A percentile compares a stretch with the other conserved stretches of the same genome.
phyloP scores from a whole-genome alignment of 345 rosid species.

The Citrus mangshanensis region DNA sequence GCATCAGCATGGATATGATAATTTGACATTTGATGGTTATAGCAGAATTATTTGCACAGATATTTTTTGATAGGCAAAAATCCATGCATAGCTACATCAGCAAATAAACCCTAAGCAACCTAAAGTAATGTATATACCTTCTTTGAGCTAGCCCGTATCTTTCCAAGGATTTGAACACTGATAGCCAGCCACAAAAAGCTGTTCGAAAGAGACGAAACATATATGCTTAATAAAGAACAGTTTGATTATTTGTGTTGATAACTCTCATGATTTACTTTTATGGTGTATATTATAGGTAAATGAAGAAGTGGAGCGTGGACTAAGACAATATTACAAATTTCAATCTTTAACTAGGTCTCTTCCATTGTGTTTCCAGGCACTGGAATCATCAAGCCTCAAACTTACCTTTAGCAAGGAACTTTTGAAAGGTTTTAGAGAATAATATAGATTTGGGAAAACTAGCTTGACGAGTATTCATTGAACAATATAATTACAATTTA shows the following conservation, averaged over 20 bases:
- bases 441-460: too few relatives aligned
- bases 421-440: too few relatives aligned
- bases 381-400: conserved; percentile 37
- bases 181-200: too few relatives aligned
- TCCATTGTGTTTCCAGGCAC: conserved; percentile 41
- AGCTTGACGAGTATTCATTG: too few relatives aligned
- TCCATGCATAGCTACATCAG: not conserved
- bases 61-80: not conserved
- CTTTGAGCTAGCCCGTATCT: too few relatives aligned
- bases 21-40: too few relatives aligned
- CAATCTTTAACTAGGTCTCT: conserved; percentile 39
- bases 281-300: conserved; percentile 39
- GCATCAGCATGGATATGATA: too few relatives aligned
- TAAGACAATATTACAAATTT: conserved; percentile 21
- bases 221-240: not conserved
- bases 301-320: conserved; percentile 59
- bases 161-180: too few relatives aligned
- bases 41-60: too few relatives aligned
- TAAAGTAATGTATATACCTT: not conserved
- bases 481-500: too few relatives aligned
- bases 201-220: not conserved
- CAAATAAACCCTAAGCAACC: not conserved
- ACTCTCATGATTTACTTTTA: not conserved
- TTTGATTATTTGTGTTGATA: not conserved
- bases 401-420: conserved; percentile 31